Percentiles rank a stretch among this genome's conserved stretches.
Conservation (phyloP, 345 rosid genomes). For the Viola odorata region DNA sequence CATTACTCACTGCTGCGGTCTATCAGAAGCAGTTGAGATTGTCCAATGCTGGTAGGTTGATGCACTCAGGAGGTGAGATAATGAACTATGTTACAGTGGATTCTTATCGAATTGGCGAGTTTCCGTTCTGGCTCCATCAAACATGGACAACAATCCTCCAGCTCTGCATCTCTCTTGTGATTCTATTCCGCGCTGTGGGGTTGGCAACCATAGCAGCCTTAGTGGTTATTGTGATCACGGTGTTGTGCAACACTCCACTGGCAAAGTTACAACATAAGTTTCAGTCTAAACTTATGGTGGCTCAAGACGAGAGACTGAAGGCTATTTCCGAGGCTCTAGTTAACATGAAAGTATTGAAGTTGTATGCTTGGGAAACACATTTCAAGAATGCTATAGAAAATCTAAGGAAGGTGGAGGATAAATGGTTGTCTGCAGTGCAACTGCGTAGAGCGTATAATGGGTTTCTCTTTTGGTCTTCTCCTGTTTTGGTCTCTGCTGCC, state of each 20-base stretch:
- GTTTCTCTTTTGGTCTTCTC: slow-evolving; percentile 85
- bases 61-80: slow-evolving; percentile 85
- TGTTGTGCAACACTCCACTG: slow-evolving; percentile 79
- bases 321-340: slow-evolving; percentile 78
- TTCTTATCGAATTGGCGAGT: slow-evolving; percentile 90
- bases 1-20: slow-evolving; percentile 71
- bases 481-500: slow-evolving; percentile 81
- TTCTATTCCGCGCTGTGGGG: slow-evolving; percentile 79
- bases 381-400: slow-evolving; percentile 76
- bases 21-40: slow-evolving; percentile 77
- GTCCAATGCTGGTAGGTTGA: slow-evolving; percentile 63
- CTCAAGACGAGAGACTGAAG: slow-evolving; percentile 76
- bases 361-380: slow-evolving; percentile 91
- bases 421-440: slow-evolving; percentile 79
- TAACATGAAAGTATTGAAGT: slow-evolving; percentile 88
- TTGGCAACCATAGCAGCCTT: slow-evolving; percentile 80
- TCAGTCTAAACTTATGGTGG: slow-evolving; percentile 68
- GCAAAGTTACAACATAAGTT: slow-evolving; percentile 87
- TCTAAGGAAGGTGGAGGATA: slow-evolving; percentile 53
- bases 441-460: slow-evolving; percentile 57
- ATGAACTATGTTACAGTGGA: slow-evolving; percentile 90
- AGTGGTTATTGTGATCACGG: slow-evolving; percentile 63
- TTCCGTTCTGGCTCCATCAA: slow-evolving; percentile 95
- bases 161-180: slow-evolving; percentile 63
- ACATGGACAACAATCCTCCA: slow-evolving; percentile 88